phyloP scores from a whole-genome alignment of 768 basidiomycete genomes.

The Naganishia randhawae region DNA sequence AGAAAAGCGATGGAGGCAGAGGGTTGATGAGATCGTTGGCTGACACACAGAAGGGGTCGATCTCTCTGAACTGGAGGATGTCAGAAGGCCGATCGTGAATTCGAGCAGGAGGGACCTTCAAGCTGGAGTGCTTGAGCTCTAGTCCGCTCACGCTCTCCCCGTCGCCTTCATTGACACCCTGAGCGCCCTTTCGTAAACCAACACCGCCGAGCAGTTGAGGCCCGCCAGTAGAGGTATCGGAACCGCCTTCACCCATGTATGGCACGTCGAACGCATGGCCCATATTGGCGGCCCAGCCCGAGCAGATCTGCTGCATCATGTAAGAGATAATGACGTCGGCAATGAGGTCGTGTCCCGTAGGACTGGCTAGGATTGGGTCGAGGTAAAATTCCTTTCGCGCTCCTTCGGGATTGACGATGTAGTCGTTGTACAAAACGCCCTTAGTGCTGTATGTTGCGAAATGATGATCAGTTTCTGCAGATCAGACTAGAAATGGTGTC shows the following conservation, averaged over 20 bases:
- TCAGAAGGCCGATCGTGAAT: slow-evolving; percentile 60
- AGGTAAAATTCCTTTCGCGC: slow-evolving; percentile 68
- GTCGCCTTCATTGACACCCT: slow-evolving; percentile 45
- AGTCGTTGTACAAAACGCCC: slow-evolving; percentile 73
- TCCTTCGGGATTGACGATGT: slow-evolving; percentile 66
- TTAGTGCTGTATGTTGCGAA: slow-evolving; percentile 60
- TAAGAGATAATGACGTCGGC: slow-evolving; percentile 88
- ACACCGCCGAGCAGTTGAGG: slow-evolving; percentile 79
- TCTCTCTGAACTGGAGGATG: slow-evolving; percentile 66
- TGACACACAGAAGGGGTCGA: slow-evolving; percentile 83
- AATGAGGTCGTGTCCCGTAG: slow-evolving; percentile 75
- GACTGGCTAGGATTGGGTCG: slow-evolving; percentile 77
- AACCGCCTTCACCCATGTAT: slow-evolving; percentile 53
- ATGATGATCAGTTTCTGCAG: neutral
- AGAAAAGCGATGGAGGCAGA: slow-evolving; percentile 86
- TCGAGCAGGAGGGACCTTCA: slow-evolving; percentile 66
- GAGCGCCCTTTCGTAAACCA: slow-evolving; percentile 71
- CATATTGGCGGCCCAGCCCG: slow-evolving; percentile 70
- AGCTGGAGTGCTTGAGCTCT: slow-evolving; percentile 51
- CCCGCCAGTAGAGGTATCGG: slow-evolving; percentile 43
- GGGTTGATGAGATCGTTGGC: slow-evolving; percentile 99
- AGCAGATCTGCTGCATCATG: slow-evolving; percentile 82
- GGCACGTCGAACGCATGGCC: slow-evolving; percentile 65
- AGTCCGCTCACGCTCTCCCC: slow-evolving; percentile 47
- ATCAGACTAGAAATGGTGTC: neutral